Base-by-base conservation (phyloP, 768 basidiomycete species). In the Lanmaoa pseudosensibilis region DNA sequence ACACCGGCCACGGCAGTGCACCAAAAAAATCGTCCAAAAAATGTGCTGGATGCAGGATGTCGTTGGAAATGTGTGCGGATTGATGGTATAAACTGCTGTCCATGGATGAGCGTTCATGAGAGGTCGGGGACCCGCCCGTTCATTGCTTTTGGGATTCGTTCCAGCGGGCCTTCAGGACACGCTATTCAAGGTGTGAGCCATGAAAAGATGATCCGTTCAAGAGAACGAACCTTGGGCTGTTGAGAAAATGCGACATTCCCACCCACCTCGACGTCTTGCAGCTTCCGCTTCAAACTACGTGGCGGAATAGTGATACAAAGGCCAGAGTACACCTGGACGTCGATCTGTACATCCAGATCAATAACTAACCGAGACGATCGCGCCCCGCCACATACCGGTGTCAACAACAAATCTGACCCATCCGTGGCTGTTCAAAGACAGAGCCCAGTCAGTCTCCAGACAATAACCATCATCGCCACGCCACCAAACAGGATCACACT, bases 271-370 rank as follows among this genome's bases (percentile, higher is more conserved):
- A 38, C 3, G 19, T 64, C 68, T 16, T 65, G 57, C 15, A 61
- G 30, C 46, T 72, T 72, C 2, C 68, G 64, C 46, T 70, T 70
- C 43, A 46, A 30, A 37, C n/a, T 4, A 32, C 60, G 57, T 1
- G 60, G 54, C 5, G 65, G 71, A 25, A 69, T 41, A 25, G 59
- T 67, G 38, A 73, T 69, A 13, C 61, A 57, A 27, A 73, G 61
- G 8, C 62, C 71, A 34, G 69, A 58, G 27, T 40, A 57, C 13
- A 44, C 32, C 15, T 7, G 37, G 1, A 51, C 19, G 18, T 68
- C 68, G 1, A 54, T 1, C 55, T 59, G 6, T 8, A 23, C 16
- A 21, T 3, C 23, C 6, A 19, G 12, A 51, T 63, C 36, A 56
- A 55, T 9, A 55, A 2, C 27, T 25, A 32, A 13, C 16, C 45